These are phyloP conservation scores for Pueraria montana DNA, from an alignment of 306 rosid genomes.

Conservation along the genomic window DNA sequence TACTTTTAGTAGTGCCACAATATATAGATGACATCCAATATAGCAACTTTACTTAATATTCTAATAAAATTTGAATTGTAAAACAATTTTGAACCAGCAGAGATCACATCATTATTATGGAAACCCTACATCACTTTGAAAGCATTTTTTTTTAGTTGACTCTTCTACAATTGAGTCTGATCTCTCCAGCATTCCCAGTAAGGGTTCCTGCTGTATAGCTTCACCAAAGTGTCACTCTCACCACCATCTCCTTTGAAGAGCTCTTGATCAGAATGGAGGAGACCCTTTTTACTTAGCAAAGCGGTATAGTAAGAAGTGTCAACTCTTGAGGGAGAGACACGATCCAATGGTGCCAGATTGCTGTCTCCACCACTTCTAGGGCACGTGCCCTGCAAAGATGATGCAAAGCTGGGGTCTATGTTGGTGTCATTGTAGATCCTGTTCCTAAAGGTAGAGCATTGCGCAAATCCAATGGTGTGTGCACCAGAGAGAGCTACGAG, in stretches of 20 bases:
- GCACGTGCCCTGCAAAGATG: slow-evolving; percentile 29
- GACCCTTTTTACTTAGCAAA: slow-evolving; percentile 49
- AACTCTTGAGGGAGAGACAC: slow-evolving; percentile 32
- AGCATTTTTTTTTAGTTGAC: slow-evolving; percentile 19
- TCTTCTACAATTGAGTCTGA: slow-evolving; percentile 52
- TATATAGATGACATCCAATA: background rate
- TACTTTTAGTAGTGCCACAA: background rate
- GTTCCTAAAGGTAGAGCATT: slow-evolving; percentile 38
- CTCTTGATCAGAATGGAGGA: slow-evolving; percentile 60
- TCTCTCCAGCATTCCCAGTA: slow-evolving; percentile 44
- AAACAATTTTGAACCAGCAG: background rate
- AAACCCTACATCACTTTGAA: slow-evolving; percentile 7
- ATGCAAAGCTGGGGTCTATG: slow-evolving; percentile 42
- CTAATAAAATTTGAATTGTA: background rate
- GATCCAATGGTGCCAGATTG: slow-evolving; percentile 48
- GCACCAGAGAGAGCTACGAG: slow-evolving; percentile 62
- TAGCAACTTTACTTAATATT: background rate
- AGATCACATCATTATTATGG: background rate
- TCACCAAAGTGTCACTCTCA: slow-evolving; percentile 48
- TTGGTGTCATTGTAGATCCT: slow-evolving; percentile 55
- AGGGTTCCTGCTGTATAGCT: slow-evolving; percentile 31
- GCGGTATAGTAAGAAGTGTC: slow-evolving; percentile 48
- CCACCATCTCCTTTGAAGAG: slow-evolving; percentile 53
- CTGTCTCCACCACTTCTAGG: slow-evolving; percentile 45
- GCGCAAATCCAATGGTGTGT: slow-evolving; percentile 59